These are phyloP conservation scores for Elongisporangium prolatum DNA, from an alignment of 352 stramenopile genomes.

Conservation along the genomic window DNA sequence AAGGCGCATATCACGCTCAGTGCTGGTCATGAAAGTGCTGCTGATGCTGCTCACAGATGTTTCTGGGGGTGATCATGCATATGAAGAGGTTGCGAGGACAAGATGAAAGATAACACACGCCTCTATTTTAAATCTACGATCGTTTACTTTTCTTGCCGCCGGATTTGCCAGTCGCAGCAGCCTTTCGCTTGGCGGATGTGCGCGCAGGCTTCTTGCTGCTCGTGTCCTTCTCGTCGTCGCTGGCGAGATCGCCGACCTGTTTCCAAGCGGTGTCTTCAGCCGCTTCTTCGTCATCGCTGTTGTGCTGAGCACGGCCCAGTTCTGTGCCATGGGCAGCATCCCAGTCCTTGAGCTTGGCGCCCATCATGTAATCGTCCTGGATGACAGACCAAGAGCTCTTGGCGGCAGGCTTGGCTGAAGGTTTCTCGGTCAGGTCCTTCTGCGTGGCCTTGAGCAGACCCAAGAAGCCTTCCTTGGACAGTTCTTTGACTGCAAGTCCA, in stretches of 20 bases:
- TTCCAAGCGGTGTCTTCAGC: slow-evolving; percentile 68
- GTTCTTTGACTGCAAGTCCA: slow-evolving; percentile 52
- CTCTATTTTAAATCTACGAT: slow-evolving; percentile 15
- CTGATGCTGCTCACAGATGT: too few species aligned
- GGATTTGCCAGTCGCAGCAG: slow-evolving; percentile 17
- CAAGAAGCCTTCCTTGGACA: slow-evolving; percentile 83
- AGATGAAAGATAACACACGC: background rate
- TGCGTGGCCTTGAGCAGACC: slow-evolving; percentile 65
- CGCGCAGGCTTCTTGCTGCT: slow-evolving; percentile 11
- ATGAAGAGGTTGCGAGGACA: background rate
- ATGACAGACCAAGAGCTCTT: slow-evolving; percentile 81
- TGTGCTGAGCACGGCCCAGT: slow-evolving; percentile 30
- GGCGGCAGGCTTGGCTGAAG: slow-evolving; percentile 7
- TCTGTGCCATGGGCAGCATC: slow-evolving; percentile 52
- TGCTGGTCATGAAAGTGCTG: too few species aligned
- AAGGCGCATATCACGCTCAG: too few species aligned
- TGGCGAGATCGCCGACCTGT: slow-evolving; percentile 40
- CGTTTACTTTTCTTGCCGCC: slow-evolving; percentile 30
- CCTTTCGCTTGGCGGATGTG: slow-evolving; percentile 15
- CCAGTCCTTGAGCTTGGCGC: slow-evolving; percentile 84
- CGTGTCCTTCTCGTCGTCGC: slow-evolving; percentile 34
- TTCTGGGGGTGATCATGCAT: background rate
- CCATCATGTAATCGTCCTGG: slow-evolving; percentile 86
- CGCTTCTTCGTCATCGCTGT: slow-evolving; percentile 50
- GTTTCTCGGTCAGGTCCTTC: slow-evolving; percentile 19